These are phyloP conservation scores for Artomyces pyxidatus DNA, from an alignment of 768 basidiomycete species.

Conservation along the genomic window DNA sequence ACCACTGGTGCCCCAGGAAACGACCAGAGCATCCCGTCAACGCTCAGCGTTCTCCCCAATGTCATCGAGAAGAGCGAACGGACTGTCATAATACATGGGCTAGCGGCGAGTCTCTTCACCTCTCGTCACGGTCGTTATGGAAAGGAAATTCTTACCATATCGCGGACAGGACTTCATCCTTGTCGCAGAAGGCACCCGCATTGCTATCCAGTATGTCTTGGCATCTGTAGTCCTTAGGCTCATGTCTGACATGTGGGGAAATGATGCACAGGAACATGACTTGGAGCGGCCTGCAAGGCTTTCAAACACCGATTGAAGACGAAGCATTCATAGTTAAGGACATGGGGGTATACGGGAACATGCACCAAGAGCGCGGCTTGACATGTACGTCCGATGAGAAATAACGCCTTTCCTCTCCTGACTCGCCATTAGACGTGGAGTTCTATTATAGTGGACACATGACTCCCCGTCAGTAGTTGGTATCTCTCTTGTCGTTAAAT, in stretches of 20 bases:
- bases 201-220: slow-evolving; percentile 26
- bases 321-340: slow-evolving; percentile 25
- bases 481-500: too few species aligned
- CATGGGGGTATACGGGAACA: slow-evolving; percentile 25
- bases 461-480: slow-evolving; percentile 44
- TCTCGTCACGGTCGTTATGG: neutral
- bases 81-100: slow-evolving; percentile 26
- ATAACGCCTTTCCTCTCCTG: too few species aligned
- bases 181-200: slow-evolving; percentile 28
- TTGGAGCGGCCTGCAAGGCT: slow-evolving; percentile 27
- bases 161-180: slow-evolving; percentile 26
- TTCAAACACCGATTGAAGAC: slow-evolving; percentile 26
- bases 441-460: slow-evolving; percentile 53
- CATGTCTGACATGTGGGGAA: neutral
- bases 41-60: slow-evolving; percentile 28
- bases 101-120: slow-evolving; percentile 18
- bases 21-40: slow-evolving; percentile 25
- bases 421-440: slow-evolving; percentile 49
- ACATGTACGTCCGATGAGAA: slow-evolving; percentile 25
- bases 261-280: slow-evolving; percentile 27
- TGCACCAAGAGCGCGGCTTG: slow-evolving; percentile 26
- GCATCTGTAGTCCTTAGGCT: neutral
- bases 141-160: neutral
- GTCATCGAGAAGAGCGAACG: slow-evolving; percentile 31
- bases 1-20: slow-evolving; percentile 19